Conservation (phyloP, 352 stramenopile genomes). For the Globisporangium viniferum region DNA sequence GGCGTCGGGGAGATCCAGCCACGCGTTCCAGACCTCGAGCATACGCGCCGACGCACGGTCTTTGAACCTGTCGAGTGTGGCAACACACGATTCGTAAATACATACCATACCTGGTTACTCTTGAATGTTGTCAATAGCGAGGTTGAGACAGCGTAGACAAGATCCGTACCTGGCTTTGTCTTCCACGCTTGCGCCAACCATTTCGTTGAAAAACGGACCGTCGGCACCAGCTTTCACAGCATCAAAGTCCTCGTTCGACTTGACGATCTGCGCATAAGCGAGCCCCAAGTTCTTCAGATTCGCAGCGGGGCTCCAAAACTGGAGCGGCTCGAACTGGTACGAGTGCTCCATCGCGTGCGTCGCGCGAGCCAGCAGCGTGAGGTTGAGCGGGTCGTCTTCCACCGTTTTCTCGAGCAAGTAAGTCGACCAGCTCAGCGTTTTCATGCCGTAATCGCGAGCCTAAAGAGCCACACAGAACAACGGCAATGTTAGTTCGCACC, state of each 20-base stretch:
- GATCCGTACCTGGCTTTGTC: conserved; percentile 36
- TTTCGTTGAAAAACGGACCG: conserved; percentile 52
- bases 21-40: conserved; percentile 66
- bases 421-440: conserved; percentile 75
- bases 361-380: conserved; percentile 65
- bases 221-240: not conserved
- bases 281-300: conserved; percentile 93
- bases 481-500: no score
- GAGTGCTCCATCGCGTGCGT: conserved; percentile 68
- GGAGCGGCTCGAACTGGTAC: conserved; percentile 60
- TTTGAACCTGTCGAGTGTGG: conserved; percentile 41
- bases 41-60: conserved; percentile 61
- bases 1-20: conserved; percentile 49
- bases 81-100: no score
- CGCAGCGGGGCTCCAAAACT: conserved; percentile 55
- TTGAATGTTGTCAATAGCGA: no score
- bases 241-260: conserved; percentile 55
- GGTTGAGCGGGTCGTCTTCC: conserved; percentile 55
- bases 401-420: conserved; percentile 88
- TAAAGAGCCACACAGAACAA: conserved; percentile 14
- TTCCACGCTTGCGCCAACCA: conserved; percentile 33
- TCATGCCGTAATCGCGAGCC: conserved; percentile 74
- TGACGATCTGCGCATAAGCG: conserved; percentile 92
- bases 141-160: no score
- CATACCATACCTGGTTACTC: no score